Evolutionary conservation across 306 rosid species (phyloP).

Genomic region (Quercus wislizeni): DNA sequence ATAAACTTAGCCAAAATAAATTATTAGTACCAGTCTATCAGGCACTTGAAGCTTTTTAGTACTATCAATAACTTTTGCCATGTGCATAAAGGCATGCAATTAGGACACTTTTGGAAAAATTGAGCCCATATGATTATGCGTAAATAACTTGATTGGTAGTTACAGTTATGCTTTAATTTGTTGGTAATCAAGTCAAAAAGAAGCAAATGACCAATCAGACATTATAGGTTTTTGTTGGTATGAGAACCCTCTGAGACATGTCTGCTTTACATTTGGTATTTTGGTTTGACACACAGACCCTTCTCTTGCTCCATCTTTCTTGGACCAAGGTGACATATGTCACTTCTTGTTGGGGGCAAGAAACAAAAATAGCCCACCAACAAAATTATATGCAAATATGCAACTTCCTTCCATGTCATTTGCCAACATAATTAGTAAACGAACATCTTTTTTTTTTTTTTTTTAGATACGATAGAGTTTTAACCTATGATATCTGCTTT

Average conservation of each 20-base stretch:
- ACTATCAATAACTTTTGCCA: slow-evolving; percentile 16
- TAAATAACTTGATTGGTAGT: slow-evolving; percentile 14
- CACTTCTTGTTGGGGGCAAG: slow-evolving; percentile 14
- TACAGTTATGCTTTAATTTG: slow-evolving; percentile 14
- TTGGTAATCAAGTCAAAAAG: slow-evolving; percentile 42
- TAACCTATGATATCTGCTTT: fast-evolving
- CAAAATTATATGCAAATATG: slow-evolving; percentile 11
- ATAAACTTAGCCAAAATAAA: slow-evolving; percentile 18
- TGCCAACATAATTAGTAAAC: slow-evolving; percentile 3
- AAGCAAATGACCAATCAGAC: slow-evolving; percentile 18
- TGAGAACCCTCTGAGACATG: slow-evolving; percentile 4
- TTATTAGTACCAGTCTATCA: slow-evolving; percentile 22
- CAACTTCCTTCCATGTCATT: slow-evolving; percentile 13
- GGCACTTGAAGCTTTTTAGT: slow-evolving; percentile 30
- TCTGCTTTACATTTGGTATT: slow-evolving; percentile 13
- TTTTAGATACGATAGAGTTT: too few relatives aligned
- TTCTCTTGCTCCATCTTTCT: slow-evolving; percentile 36
- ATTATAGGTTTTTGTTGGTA: slow-evolving; percentile 16
- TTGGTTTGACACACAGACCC: slow-evolving; percentile 30
- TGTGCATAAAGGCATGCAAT: slow-evolving; percentile 31
- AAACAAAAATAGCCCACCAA: not conserved
- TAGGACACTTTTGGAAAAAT: slow-evolving; percentile 30
- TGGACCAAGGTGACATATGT: slow-evolving; percentile 35
- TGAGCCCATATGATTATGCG: slow-evolving; percentile 25
- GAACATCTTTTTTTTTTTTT: too few relatives aligned